phyloP scores from a whole-genome alignment of 2,329 filamentous ascomycete species.

The Cladosporium halotolerans region DNA sequence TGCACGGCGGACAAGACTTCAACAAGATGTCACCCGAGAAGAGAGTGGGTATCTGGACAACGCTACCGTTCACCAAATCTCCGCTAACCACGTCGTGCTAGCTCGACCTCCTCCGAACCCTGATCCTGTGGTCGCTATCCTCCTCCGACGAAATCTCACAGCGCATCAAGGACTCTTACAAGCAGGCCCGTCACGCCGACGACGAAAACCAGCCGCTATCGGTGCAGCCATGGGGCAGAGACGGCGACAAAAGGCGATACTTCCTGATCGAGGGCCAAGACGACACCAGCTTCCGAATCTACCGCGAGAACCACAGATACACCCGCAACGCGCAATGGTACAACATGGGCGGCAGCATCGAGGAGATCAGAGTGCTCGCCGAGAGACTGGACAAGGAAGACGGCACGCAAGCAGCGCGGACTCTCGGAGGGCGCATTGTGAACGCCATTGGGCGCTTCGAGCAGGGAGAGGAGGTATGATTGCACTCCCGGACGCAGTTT shows the following conservation, averaged over 20 bases:
- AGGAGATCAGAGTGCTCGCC: constrained; percentile 70
- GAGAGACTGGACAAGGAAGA: constrained; percentile 72
- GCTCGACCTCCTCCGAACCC: constrained; percentile 74
- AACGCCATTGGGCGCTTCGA: constrained; percentile 84
- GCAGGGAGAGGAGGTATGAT: constrained; percentile 70
- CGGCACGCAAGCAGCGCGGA: constrained; percentile 72
- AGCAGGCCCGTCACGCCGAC: constrained; percentile 73
- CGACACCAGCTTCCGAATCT: constrained; percentile 88
- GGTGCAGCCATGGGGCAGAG: constrained; percentile 83
- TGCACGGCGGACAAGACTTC: constrained; percentile 76
- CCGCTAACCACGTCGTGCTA: constrained; percentile 36
- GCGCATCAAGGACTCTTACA: constrained; percentile 82
- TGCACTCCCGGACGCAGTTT: not conserved
- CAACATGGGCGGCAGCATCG: constrained; percentile 84
- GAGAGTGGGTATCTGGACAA: constrained; percentile 53
- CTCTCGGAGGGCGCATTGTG: constrained; percentile 69
- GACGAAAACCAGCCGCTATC: constrained; percentile 79
- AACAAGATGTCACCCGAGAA: constrained; percentile 73
- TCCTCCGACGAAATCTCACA: constrained; percentile 77
- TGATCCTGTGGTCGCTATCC: constrained; percentile 82
- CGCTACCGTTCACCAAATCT: not conserved
- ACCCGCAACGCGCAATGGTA: constrained; percentile 73
- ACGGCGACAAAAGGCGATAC: constrained; percentile 86
- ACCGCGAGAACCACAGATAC: constrained; percentile 83
- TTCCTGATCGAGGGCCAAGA: constrained; percentile 90